Conservation (phyloP, 2,329 filamentous ascomycete genomes). For the Plectosphaerella sp. region DNA sequence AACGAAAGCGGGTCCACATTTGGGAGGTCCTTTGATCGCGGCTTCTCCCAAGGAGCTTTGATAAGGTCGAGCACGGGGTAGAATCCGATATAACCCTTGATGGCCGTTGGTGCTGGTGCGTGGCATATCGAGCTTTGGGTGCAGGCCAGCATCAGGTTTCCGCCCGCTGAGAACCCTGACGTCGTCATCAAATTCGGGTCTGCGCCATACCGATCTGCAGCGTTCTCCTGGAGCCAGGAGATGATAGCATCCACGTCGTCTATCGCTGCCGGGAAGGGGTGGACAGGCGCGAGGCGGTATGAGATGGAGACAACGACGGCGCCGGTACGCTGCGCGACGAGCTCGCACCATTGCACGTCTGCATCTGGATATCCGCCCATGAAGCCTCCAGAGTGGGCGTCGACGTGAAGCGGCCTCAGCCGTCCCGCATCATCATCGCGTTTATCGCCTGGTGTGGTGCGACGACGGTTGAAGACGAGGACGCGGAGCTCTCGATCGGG, state of each 20-base stretch:
- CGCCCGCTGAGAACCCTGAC: constrained; percentile 38
- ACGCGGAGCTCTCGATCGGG: constrained; percentile 19
- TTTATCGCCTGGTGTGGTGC: constrained; percentile 5
- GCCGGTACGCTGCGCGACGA: constrained; percentile 30
- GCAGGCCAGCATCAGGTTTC: constrained; percentile 33
- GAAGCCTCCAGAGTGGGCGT: constrained; percentile 39
- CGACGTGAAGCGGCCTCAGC: constrained; percentile 35
- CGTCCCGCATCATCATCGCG: not conserved
- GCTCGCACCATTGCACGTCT: constrained; percentile 25
- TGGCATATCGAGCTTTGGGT: constrained; percentile 16
- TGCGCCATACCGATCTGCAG: constrained; percentile 26
- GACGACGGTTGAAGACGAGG: constrained; percentile 23
- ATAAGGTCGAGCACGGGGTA: constrained; percentile 35
- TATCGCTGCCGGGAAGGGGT: constrained; percentile 41
- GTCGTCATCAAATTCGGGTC: constrained; percentile 36
- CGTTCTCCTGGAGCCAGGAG: constrained; percentile 31
- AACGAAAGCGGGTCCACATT: constrained; percentile 30
- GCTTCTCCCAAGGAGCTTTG: constrained; percentile 33
- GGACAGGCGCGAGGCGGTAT: constrained; percentile 47
- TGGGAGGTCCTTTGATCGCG: constrained; percentile 23
- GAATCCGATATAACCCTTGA: constrained; percentile 34
- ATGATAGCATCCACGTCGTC: constrained; percentile 42
- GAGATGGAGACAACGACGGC: constrained; percentile 44
- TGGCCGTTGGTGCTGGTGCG: constrained; percentile 14
- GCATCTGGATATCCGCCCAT: constrained; percentile 37